Percentiles rank a stretch among this genome's conserved stretches.
Conservation (phyloP, 441 rosid species). For the Euphorbia celastroides region DNA sequence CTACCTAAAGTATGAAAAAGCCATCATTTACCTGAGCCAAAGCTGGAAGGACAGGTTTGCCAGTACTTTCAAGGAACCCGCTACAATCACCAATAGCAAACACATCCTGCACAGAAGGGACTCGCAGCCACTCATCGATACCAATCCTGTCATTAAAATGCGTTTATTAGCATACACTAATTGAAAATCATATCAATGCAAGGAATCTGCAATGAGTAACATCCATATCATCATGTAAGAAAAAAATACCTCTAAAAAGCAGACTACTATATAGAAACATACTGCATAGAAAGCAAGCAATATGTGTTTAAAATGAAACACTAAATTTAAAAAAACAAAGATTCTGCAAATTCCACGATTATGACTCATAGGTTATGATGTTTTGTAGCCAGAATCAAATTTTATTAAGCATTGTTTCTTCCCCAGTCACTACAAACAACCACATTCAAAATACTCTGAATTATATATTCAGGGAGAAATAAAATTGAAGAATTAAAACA, state of each 20-base stretch:
- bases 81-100: slow-evolving; percentile 88
- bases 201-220: not conserved
- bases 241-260: not conserved
- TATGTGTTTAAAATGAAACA: not conserved
- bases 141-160: slow-evolving; percentile 52
- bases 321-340: not conserved
- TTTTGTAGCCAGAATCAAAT: not conserved
- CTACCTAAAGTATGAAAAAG: not conserved
- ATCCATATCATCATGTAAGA: not conserved
- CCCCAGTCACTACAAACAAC: not conserved
- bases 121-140: slow-evolving; percentile 76
- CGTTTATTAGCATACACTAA: not conserved
- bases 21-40: slow-evolving; percentile 58
- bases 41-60: slow-evolving; percentile 81
- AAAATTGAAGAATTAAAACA: not conserved
- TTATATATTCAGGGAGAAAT: not conserved
- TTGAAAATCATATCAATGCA: not conserved
- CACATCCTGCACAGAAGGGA: slow-evolving; percentile 68
- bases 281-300: too few relatives aligned
- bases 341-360: not conserved
- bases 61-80: slow-evolving; percentile 79
- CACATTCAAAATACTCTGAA: not conserved
- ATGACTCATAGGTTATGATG: not conserved
- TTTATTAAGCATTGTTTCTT: not conserved
- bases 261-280: not conserved